Conservation (phyloP, 2,329 filamentous ascomycete species). For the Sarocladium oryzae region DNA sequence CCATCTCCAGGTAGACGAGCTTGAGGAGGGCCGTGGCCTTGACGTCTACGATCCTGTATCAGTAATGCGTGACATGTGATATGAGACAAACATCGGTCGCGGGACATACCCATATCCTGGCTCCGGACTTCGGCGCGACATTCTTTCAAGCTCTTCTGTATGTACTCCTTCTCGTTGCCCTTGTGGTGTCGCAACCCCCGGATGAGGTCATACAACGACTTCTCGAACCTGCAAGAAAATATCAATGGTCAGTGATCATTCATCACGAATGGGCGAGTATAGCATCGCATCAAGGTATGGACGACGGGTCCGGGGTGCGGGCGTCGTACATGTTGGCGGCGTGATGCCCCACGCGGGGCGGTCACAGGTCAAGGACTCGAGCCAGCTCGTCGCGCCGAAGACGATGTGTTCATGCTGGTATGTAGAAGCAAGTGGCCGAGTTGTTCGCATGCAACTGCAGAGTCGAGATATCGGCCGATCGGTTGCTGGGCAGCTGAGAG, state of each 20-base stretch:
- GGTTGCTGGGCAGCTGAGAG: not conserved
- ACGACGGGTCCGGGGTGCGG: not conserved
- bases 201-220: slow-evolving; percentile 98
- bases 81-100: no score
- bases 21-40: slow-evolving; percentile 96
- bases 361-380: slow-evolving; percentile 4
- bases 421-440: not conserved
- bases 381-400: not conserved
- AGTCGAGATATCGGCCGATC: not conserved
- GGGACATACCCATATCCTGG: slow-evolving; percentile 72
- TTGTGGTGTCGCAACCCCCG: slow-evolving; percentile 92
- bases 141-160: slow-evolving; percentile 89
- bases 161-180: slow-evolving; percentile 90
- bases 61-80: no score
- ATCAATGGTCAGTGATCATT: not conserved
- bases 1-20: slow-evolving; percentile 97
- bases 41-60: slow-evolving; percentile 53
- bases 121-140: slow-evolving; percentile 87
- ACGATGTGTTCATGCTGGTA: not conserved
- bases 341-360: slow-evolving; percentile 11
- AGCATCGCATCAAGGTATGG: not conserved
- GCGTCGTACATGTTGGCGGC: slow-evolving; percentile 9
- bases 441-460: not conserved
- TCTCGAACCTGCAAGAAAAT: slow-evolving; percentile 76
- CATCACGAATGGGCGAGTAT: not conserved